Evolutionary conservation across 2,329 filamentous ascomycete species (phyloP), one percentile per base, ranked within the genome.

Genomic region (Colletotrichum lini): DNA sequence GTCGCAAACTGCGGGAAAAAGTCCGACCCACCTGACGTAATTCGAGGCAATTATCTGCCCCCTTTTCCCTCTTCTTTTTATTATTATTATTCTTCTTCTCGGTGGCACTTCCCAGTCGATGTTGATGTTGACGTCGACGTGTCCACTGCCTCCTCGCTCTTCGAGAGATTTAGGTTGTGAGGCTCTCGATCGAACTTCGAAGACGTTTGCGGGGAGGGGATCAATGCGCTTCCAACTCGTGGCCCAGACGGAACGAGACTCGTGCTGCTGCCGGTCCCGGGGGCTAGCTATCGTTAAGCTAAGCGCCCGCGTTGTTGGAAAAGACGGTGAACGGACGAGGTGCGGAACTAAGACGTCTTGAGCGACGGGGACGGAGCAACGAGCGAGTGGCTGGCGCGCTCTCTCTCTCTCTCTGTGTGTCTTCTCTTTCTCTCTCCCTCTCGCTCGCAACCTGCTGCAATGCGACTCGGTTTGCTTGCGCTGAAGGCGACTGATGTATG

Each of bases 11-110:
- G 65, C 42, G 45, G 40, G n/a, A 62, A 68, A 30, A 58, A n/a
- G 18, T 53, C 1, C 3, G 68, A 68, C 65, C 68, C 65, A 71
- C 68, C 68, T 71, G 68, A 71, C 68, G 68, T 68, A 64, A 64
- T 68, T 68, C 58, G 57, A 71, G 65, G 45, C 26, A 64, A 57
- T 62, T 67, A 35, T 52, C 53, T 58, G 10, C 38, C 61, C 66
- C 60, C 26, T 44, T 45, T 69, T 49, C 1, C 10, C 13, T 7
- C 13, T 18, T 45, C 16, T 45, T 9, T 9, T 1, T 30, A 1
- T 30, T 26, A 26, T 26, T 26, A 3, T 49, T 2, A 7, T 16
- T n/a, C 2, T 16, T 6, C 18, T 18, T 44, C 21, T 58, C 53
- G 12, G 26, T 18, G 56, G 40, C 38, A 45, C n/a, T 45, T 30